A percentile compares a stretch with the other conserved stretches of the same genome.
Evolutionary conservation across 2,329 filamentous ascomycete species (phyloP).

Genomic region (Aspergillus arachidicola): DNA sequence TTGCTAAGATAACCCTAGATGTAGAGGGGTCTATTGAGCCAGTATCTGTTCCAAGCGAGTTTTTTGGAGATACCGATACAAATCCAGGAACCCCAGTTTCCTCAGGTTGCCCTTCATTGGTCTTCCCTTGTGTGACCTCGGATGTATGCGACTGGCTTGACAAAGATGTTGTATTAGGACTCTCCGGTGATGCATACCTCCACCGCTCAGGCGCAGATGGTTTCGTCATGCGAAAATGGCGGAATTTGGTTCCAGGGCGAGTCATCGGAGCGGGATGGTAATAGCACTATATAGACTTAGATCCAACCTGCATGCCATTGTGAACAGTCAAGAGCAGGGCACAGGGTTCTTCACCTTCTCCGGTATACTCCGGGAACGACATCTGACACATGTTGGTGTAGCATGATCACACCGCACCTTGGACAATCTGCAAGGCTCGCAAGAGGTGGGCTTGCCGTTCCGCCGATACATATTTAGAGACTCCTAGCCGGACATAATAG

Average conservation of each 20-base stretch:
- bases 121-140: neutral
- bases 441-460: slow-evolving; percentile 7
- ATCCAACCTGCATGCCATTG: neutral
- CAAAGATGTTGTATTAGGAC: neutral
- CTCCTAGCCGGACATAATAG: neutral
- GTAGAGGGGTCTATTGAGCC: neutral
- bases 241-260: neutral
- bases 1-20: neutral
- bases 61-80: neutral
- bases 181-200: neutral
- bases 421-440: slow-evolving; percentile 5
- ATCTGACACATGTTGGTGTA: slow-evolving; percentile 4
- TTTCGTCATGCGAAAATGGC: neutral
- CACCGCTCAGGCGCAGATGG: neutral
- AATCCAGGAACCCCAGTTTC: neutral
- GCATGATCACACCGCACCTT: slow-evolving; percentile 10
- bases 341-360: neutral
- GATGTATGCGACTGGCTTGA: neutral
- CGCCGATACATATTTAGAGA: neutral
- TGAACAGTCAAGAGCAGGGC: neutral
- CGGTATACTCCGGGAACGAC: neutral
- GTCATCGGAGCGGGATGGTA: neutral
- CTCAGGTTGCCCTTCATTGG: neutral
- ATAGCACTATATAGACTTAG: neutral
- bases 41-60: neutral